phyloP scores from a whole-genome alignment of 495 filamentous ascomycete genomes.

The Penicillium macrosclerotiorum region DNA sequence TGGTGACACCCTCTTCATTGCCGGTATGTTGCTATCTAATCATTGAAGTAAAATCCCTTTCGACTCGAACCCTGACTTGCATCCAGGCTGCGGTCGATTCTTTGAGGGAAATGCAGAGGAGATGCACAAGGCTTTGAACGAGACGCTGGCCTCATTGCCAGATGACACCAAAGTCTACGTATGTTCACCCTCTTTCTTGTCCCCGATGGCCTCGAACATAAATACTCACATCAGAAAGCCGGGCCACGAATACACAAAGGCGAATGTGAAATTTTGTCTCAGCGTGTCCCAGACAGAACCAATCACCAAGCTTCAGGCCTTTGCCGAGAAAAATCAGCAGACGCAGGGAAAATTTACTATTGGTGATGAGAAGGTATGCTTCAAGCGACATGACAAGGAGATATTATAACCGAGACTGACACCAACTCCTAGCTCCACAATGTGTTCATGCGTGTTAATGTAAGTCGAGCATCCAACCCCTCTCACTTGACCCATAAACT shows the following conservation, averaged over 20 bases:
- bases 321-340: constrained; percentile 75
- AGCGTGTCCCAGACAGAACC: constrained; percentile 71
- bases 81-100: constrained; percentile 86
- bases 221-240: constrained; percentile 52
- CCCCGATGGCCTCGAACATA: background rate
- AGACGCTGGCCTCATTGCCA: constrained; percentile 74
- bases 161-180: constrained; percentile 94
- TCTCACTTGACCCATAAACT: background rate
- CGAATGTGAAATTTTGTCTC: constrained; percentile 82
- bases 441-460: constrained; percentile 90
- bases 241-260: constrained; percentile 96
- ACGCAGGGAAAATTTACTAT: constrained; percentile 98
- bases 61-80: background rate
- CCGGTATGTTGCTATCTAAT: constrained; percentile 51
- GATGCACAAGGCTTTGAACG: constrained; percentile 91
- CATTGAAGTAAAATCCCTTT: background rate
- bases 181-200: constrained; percentile 29
- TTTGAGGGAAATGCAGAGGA: constrained; percentile 89
- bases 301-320: constrained; percentile 71
- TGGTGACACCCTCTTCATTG: constrained; percentile 94
- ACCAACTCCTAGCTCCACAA: constrained; percentile 72
- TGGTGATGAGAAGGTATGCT: constrained; percentile 87
- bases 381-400: background rate
- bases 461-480: constrained; percentile 45
- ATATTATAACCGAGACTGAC: constrained; percentile 1